phyloP scores from a whole-genome alignment of 371 early-diverging fungal species.

The Rhizopus delemar region DNA sequence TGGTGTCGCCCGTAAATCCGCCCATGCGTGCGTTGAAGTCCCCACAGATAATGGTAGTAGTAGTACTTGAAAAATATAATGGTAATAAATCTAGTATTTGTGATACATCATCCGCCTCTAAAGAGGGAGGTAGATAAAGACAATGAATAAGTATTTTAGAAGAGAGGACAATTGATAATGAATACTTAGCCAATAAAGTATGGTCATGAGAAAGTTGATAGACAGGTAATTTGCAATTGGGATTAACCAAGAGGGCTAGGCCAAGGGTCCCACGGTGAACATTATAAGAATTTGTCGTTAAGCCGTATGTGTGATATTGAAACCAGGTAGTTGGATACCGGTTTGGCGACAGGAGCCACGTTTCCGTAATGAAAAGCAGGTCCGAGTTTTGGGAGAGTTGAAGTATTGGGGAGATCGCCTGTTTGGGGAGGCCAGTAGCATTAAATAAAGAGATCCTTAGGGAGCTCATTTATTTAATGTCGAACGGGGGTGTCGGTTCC shows the following conservation, averaged over 20 bases:
- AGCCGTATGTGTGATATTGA: conserved; percentile 13
- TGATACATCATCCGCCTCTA: background rate
- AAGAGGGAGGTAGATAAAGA: background rate
- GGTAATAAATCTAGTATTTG: background rate
- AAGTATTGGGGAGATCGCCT: background rate
- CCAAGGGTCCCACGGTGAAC: too few species aligned
- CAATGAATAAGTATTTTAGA: conserved; percentile 4
- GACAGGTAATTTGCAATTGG: background rate
- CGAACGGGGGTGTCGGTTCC: too few species aligned
- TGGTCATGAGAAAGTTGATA: background rate
- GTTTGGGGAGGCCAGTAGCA: conserved; percentile 4
- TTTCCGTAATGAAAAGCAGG: conserved; percentile 20
- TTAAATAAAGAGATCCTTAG: conserved; percentile 2
- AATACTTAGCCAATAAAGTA: conserved; percentile 5
- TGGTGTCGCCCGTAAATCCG: background rate
- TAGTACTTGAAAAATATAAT: background rate
- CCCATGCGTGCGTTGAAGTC: conserved; percentile 1
- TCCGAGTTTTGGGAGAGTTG: background rate
- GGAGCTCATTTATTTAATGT: too few species aligned
- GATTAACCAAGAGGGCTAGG: too few species aligned
- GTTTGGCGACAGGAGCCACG: conserved; percentile 13
- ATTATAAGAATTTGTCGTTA: too few species aligned
- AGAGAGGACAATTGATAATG: background rate
- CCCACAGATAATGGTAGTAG: background rate
- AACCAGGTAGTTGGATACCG: conserved; percentile 3